Conservation (phyloP, 148 eudicot species). For the Polygonum aviculare region DNA sequence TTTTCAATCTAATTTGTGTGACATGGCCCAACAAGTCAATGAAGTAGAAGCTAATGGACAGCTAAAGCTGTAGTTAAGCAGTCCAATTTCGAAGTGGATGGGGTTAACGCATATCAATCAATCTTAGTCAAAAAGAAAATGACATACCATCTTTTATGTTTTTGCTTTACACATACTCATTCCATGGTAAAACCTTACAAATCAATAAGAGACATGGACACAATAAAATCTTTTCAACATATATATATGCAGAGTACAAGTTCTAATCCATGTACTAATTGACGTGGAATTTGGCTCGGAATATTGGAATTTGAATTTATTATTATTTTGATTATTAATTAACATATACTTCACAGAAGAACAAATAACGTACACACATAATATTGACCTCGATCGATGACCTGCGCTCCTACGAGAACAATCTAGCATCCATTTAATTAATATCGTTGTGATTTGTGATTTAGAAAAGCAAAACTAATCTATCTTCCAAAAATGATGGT, state of each 20-base stretch:
- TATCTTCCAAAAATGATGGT: no score
- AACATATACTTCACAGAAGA: no score
- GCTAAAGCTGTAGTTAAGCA: neutral
- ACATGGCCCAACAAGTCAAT: neutral
- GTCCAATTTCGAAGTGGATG: neutral
- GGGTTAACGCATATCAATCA: neutral
- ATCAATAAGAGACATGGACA: neutral
- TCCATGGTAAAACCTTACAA: neutral
- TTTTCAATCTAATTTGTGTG: neutral
- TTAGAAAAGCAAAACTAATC: no score
- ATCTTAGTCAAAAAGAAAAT: neutral
- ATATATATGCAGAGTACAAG: neutral
- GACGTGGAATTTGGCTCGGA: no score
- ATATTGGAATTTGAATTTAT: no score
- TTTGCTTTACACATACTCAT: constrained; percentile 3
- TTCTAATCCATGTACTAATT: no score
- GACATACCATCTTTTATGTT: neutral
- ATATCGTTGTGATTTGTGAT: no score
- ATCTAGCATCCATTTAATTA: no score
- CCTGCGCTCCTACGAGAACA: no score
- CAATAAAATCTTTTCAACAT: neutral
- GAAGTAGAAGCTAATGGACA: neutral
- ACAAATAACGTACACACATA: no score
- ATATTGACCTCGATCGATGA: no score
- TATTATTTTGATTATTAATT: no score